phyloP scores from a whole-genome alignment of 179 eudicot species.

The Spergularia azorica region DNA sequence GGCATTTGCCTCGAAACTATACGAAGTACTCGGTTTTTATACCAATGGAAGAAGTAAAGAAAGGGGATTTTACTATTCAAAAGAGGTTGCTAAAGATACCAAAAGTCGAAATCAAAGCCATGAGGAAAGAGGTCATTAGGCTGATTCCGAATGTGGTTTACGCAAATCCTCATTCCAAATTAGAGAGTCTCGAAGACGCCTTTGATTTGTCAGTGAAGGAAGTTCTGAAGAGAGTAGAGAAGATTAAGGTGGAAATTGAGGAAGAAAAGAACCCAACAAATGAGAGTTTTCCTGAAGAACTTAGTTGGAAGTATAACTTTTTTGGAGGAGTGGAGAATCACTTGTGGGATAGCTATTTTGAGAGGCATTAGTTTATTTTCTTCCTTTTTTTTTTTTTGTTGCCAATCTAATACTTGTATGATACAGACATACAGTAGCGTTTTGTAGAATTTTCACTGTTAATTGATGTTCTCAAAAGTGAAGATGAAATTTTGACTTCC shows the following conservation, averaged over 20 bases:
- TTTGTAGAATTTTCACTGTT: too few species aligned
- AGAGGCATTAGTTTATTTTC: neutral
- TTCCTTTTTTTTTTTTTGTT: neutral
- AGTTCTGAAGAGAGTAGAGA: slow-evolving; percentile 24
- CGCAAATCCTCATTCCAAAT: slow-evolving; percentile 32
- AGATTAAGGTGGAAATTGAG: neutral
- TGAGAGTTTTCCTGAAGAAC: slow-evolving; percentile 26
- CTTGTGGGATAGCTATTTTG: slow-evolving; percentile 27
- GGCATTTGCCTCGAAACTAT: slow-evolving; percentile 40
- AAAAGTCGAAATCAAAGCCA: slow-evolving; percentile 23
- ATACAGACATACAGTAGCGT: too few species aligned
- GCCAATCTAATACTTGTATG: too few species aligned
- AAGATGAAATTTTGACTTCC: too few species aligned
- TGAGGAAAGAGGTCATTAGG: slow-evolving; percentile 50
- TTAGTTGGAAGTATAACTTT: slow-evolving; percentile 27
- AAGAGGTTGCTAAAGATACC: slow-evolving; percentile 30
- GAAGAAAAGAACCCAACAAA: slow-evolving; percentile 9
- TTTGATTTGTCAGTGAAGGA: slow-evolving; percentile 31
- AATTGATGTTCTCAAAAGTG: too few species aligned
- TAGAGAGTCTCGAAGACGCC: slow-evolving; percentile 30
- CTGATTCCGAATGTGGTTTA: slow-evolving; percentile 45
- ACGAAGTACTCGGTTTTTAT: slow-evolving; percentile 33
- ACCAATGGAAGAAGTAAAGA: slow-evolving; percentile 27
- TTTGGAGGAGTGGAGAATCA: slow-evolving; percentile 27
- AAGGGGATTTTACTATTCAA: slow-evolving; percentile 30